Conservation (phyloP, 345 rosid genomes). For the Psidium friedrichsthalianum region DNA sequence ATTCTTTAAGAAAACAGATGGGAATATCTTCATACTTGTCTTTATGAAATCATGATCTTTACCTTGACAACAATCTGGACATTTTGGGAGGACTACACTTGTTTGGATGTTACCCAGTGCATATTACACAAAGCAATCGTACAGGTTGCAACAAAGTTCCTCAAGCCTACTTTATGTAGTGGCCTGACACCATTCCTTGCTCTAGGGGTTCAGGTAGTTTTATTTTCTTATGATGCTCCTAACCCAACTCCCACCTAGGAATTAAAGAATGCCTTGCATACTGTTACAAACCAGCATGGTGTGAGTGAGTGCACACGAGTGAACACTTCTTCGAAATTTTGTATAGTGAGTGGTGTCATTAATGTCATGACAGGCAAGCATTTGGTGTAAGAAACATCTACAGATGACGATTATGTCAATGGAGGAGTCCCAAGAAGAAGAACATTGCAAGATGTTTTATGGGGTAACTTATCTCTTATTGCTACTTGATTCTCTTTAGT, state of each 20-base stretch:
- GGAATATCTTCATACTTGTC: neutral
- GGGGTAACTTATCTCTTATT: conserved; percentile 31
- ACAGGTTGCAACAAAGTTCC: conserved; percentile 43
- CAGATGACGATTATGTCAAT: conserved; percentile 72
- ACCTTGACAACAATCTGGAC: conserved; percentile 44
- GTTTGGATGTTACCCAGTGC: conserved; percentile 84
- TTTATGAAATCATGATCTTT: neutral
- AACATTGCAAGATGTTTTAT: conserved; percentile 51
- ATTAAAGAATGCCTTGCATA: neutral
- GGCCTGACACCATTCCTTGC: conserved; percentile 32
- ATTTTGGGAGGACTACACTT: conserved; percentile 83
- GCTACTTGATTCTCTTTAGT: neutral
- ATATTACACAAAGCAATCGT: conserved; percentile 57
- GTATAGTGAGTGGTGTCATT: neutral
- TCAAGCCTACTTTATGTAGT: conserved; percentile 31
- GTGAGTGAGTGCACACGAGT: neutral
- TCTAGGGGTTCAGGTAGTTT: conserved; percentile 56
- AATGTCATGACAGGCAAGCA: conserved; percentile 36
- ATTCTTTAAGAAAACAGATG: neutral
- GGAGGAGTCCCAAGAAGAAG: conserved; percentile 83
- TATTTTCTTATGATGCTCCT: neutral
- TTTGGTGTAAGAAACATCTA: conserved; percentile 84
- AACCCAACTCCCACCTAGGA: neutral
- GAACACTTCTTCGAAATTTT: neutral
- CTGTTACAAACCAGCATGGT: neutral